These are phyloP conservation scores for Aspergillus cejpii DNA, from an alignment of 2,329 filamentous ascomycete species.

Conservation along the genomic window DNA sequence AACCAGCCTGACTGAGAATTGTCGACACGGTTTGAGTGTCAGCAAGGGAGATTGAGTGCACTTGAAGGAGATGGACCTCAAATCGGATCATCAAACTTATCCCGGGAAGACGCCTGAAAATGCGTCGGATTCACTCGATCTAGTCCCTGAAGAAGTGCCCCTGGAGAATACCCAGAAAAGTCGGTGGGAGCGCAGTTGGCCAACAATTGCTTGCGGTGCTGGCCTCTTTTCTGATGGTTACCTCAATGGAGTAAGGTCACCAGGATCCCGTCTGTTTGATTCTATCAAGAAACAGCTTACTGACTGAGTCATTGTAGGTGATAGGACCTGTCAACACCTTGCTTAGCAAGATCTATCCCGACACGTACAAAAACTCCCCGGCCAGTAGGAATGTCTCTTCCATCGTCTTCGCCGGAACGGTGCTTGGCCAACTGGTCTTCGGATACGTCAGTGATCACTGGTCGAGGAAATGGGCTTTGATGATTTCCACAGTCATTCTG, in stretches of 20 bases:
- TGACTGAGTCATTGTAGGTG: constrained; percentile 45
- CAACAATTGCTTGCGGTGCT: constrained; percentile 80
- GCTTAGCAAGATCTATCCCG: constrained; percentile 60
- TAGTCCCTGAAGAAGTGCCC: constrained; percentile 17
- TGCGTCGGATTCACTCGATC: not conserved
- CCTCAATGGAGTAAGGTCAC: constrained; percentile 64
- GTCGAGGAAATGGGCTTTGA: constrained; percentile 74
- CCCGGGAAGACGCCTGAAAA: constrained; percentile 5
- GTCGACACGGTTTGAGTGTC: not conserved
- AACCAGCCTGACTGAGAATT: not conserved
- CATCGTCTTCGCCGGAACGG: constrained; percentile 81
- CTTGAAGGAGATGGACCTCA: no score
- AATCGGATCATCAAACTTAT: not conserved
- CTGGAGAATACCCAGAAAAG: constrained; percentile 29
- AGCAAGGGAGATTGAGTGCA: not conserved
- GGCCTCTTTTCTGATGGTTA: constrained; percentile 90
- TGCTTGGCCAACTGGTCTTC: constrained; percentile 73
- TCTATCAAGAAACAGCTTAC: not conserved
- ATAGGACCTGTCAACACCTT: constrained; percentile 84
- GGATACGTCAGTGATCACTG: constrained; percentile 76
- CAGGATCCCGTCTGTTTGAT: not conserved
- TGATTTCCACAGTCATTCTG: constrained; percentile 74
- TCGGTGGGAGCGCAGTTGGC: constrained; percentile 55
- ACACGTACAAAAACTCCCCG: constrained; percentile 60
- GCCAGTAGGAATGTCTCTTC: constrained; percentile 69